Base-by-base conservation (phyloP, 257 asterid species). In the Fraxinus pennsylvanica region DNA sequence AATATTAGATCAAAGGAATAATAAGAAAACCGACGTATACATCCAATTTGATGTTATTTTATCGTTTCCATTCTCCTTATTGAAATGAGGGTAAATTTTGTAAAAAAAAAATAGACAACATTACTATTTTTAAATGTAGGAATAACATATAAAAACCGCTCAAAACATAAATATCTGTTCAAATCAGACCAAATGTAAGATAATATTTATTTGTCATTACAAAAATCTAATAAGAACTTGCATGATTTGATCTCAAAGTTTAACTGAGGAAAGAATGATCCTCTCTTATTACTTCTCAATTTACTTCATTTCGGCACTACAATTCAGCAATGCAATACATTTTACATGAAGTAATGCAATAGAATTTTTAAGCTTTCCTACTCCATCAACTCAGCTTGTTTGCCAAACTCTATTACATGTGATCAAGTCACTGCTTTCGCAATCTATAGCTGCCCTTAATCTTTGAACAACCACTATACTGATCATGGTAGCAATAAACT, bases 1-100 rank as follows among this genome's bases (percentile, higher is more conserved):
- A 74, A 79, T 78, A 82, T 14, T 52, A 68, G 17, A 76, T 82
- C 41, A 32, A 80, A 14, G 33, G 33, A 79, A 75, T 74, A 17
- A 75, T 30, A 76, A 54, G 74, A 10, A 25, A 80, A 54, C 68
- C 43, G 32, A 69, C 36, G 70, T 27, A 68, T 52, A 80, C 70
- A 4, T 35, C 30, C 61, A 66, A 68, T 63, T 15, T 14, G 45
- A 15, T 63, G 4, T 47, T 59, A 25, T 63, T 73, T 57, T 54
- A 54, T 72, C 19, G 59, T 25, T 72, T 54, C 68, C 35, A 27
- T 59, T 22, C 47, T 61, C 45, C 68, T 72, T 7, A 59, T 68
- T 22, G 14, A 27, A 70, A 21, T 33, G 41, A 41, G 15, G 8
- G 21, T 32, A 35, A 21, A 68, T 32, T 25, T 35, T 19, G 17